phyloP scores from a whole-genome alignment of 768 basidiomycete species.

The Cyclocybe aegerita region DNA sequence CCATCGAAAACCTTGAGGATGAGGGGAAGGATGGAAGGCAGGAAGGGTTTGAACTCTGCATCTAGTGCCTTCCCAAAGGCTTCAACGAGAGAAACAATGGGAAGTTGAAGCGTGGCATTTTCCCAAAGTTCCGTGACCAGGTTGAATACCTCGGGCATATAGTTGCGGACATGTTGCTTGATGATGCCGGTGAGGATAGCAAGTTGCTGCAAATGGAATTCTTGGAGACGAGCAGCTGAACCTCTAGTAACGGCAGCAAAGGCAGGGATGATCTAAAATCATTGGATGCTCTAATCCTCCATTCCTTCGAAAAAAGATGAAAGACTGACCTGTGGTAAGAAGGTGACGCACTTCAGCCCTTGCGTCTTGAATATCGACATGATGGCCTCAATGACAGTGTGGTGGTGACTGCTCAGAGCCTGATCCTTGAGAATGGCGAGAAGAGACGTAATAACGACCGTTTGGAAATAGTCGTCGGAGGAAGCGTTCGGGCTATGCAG shows the following conservation, averaged over 20 bases:
- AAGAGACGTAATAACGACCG: conserved; percentile 87
- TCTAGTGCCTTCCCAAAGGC: conserved; percentile 91
- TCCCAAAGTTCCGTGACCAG: conserved; percentile 94
- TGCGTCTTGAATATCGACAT: conserved; percentile 99
- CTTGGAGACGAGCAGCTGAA: conserved; percentile 80
- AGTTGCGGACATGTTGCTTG: conserved; percentile 95
- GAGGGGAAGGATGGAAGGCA: conserved; percentile 86
- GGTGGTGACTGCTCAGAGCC: conserved; percentile 81
- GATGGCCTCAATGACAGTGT: conserved; percentile 94
- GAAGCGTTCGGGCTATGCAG: conserved; percentile 60
- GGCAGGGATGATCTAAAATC: conserved; percentile 83
- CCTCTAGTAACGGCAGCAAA: conserved; percentile 86
- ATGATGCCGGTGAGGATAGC: conserved; percentile 95
- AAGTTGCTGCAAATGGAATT: conserved; percentile 93
- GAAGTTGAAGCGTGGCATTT: conserved; percentile 76
- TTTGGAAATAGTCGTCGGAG: conserved; percentile 97
- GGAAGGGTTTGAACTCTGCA: conserved; percentile 95
- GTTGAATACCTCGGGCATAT: conserved; percentile 80
- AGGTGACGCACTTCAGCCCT: conserved; percentile 92
- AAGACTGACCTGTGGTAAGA: conserved; percentile 79
- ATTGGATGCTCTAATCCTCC: background rate
- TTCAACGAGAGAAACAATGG: conserved; percentile 90
- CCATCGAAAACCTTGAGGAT: conserved; percentile 90
- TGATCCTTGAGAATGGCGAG: conserved; percentile 88
- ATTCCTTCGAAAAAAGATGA: background rate